Percentiles rank a stretch among this genome's conserved stretches.
Evolutionary conservation across 148 eudicot species (phyloP).

Genomic region (Rhododendron mucronatum): DNA sequence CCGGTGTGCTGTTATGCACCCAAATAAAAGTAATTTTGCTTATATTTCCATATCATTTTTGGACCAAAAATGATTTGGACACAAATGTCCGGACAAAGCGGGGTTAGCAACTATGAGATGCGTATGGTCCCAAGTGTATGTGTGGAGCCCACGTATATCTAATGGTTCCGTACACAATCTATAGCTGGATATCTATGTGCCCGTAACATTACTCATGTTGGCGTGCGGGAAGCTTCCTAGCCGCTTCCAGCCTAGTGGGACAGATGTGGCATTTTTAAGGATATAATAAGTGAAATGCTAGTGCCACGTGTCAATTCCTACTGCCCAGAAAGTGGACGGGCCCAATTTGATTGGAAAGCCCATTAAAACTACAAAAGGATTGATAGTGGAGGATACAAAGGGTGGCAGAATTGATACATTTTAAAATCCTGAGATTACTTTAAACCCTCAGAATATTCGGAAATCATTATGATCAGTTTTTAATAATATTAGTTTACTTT

Average conservation of each 20-base stretch:
- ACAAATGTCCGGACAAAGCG: not conserved
- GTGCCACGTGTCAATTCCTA: constrained; percentile 23
- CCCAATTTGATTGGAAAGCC: constrained; percentile 36
- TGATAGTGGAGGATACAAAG: constrained; percentile 6
- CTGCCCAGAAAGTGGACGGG: constrained; percentile 32
- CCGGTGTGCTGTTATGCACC: not conserved
- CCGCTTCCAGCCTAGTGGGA: not conserved
- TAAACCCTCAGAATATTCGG: not conserved
- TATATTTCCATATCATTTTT: not conserved
- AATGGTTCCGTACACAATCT: too few species aligned
- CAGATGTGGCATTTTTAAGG: not conserved
- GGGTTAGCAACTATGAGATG: not conserved
- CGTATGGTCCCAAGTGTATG: not conserved
- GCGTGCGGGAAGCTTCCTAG: not conserved
- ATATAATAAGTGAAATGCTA: not conserved
- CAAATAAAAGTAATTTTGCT: not conserved
- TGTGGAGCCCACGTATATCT: too few species aligned
- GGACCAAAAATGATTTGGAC: not conserved
- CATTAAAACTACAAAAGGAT: constrained; percentile 11
- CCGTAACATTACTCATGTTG: not conserved
- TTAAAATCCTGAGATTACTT: not conserved
- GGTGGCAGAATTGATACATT: not conserved
- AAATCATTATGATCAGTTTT: not conserved
- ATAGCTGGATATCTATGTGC: not conserved
- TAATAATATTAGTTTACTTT: not conserved